phyloP scores from a whole-genome alignment of 2,329 filamentous ascomycete genomes.

The Triangularia verruculosa region DNA sequence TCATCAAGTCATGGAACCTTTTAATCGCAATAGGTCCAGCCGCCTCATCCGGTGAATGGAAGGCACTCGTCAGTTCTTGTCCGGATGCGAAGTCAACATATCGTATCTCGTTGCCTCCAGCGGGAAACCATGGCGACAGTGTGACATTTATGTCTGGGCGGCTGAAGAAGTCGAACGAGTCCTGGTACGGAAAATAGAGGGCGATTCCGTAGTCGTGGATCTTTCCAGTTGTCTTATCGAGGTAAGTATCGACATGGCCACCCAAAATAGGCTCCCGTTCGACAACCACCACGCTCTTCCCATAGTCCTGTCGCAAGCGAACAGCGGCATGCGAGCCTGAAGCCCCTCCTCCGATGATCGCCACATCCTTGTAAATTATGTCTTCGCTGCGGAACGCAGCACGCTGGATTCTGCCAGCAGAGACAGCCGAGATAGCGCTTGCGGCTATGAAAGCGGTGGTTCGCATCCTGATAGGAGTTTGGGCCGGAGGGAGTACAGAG shows the following conservation, averaged over 20 bases:
- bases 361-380: constrained; percentile 12
- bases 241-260: constrained; percentile 18
- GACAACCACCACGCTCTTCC: constrained; percentile 11
- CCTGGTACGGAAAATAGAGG: constrained; percentile 15
- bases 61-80: neutral
- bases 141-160: constrained; percentile 13
- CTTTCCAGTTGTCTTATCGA: constrained; percentile 1
- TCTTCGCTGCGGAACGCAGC: neutral
- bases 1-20: constrained; percentile 11
- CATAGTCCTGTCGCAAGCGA: neutral
- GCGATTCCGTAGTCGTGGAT: constrained; percentile 13
- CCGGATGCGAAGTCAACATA: constrained; percentile 16
- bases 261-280: constrained; percentile 13
- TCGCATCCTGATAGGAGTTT: neutral
- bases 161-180: constrained; percentile 14
- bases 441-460: neutral
- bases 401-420: neutral
- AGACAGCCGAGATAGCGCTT: neutral
- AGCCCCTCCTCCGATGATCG: constrained; percentile 13
- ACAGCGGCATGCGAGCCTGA: constrained; percentile 14
- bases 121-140: neutral
- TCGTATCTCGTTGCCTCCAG: constrained; percentile 7
- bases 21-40: neutral
- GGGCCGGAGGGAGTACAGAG: neutral
- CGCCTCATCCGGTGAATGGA: neutral